These are phyloP conservation scores for Penicillium oxalicum DNA, from an alignment of 2,329 filamentous ascomycete genomes.

Conservation along the genomic window DNA sequence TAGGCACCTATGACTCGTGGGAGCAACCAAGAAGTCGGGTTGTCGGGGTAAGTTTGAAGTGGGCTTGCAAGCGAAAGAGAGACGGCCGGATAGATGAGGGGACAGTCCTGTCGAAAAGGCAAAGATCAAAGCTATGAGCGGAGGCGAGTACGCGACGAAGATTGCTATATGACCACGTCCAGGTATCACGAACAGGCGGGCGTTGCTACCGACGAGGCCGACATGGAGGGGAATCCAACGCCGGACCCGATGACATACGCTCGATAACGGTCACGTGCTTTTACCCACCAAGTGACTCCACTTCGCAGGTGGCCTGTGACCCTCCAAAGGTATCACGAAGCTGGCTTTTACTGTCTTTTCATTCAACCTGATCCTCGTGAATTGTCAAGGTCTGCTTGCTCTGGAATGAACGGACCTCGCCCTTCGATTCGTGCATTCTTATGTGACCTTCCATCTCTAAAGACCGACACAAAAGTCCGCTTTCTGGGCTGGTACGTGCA, in stretches of 20 bases:
- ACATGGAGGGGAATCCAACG: constrained; percentile 25
- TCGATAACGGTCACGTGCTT: constrained; percentile 32
- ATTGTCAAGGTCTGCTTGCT: not conserved
- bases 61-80: constrained; percentile 12
- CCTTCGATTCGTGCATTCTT: constrained; percentile 63
- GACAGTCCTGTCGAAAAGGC: too few species aligned
- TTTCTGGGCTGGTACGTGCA: constrained; percentile 79
- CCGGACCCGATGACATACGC: constrained; percentile 34
- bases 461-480: constrained; percentile 70
- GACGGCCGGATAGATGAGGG: not conserved
- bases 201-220: constrained; percentile 13
- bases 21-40: constrained; percentile 11
- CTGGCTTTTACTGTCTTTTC: too few species aligned
- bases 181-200: not conserved
- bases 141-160: not conserved
- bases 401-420: constrained; percentile 48
- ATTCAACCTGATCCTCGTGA: too few species aligned
- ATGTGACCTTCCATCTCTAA: constrained; percentile 49
- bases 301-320: not conserved
- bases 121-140: not conserved
- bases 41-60: constrained; percentile 8
- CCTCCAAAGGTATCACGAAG: too few species aligned
- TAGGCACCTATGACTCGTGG: constrained; percentile 2
- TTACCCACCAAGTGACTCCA: not conserved
- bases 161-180: not conserved